A percentile compares a stretch with the other conserved stretches of the same genome.
phyloP scores from a whole-genome alignment of 768 basidiomycete genomes.

The Rhodotorula graminis region DNA sequence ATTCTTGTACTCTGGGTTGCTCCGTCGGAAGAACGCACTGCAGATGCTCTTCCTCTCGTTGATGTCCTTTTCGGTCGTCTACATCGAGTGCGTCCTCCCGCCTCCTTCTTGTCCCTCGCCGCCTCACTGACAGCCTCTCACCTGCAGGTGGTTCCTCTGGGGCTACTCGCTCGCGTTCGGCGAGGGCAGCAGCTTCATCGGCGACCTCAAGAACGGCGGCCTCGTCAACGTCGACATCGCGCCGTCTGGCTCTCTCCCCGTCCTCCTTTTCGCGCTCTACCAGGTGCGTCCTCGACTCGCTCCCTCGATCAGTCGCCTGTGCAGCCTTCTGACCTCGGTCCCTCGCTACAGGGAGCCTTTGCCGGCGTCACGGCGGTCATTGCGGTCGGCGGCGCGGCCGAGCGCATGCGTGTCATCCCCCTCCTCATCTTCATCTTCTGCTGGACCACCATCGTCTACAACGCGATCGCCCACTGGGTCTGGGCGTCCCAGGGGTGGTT shows the following conservation, averaged over 20 bases:
- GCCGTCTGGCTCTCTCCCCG: conserved; percentile 72
- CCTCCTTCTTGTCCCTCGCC: too few species aligned
- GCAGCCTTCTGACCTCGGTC: too few species aligned
- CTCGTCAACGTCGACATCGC: conserved; percentile 64
- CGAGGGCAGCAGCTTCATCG: conserved; percentile 60
- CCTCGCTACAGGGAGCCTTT: background rate
- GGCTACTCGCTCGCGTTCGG: conserved; percentile 83
- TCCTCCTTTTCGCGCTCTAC: conserved; percentile 76
- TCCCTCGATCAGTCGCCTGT: too few species aligned
- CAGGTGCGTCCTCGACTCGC: background rate
- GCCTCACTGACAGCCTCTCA: too few species aligned
- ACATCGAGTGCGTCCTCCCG: conserved; percentile 38
- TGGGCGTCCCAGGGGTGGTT: conserved; percentile 82
- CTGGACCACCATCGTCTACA: conserved; percentile 47
- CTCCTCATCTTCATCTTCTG: conserved; percentile 69
- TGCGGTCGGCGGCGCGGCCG: conserved; percentile 63
- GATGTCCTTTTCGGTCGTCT: conserved; percentile 44
- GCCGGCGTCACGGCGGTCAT: conserved; percentile 50
- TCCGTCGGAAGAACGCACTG: conserved; percentile 52
- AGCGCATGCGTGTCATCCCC: conserved; percentile 70
- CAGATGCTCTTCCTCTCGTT: conserved; percentile 49
- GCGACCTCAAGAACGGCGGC: conserved; percentile 70
- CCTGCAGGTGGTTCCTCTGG: conserved; percentile 43
- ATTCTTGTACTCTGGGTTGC: conserved; percentile 35
- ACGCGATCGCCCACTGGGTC: conserved; percentile 52